Evolutionary conservation across 768 basidiomycete species (phyloP), one percentile per base, ranked within the genome.

Genomic region (Lanmaoa pseudosensibilis): DNA sequence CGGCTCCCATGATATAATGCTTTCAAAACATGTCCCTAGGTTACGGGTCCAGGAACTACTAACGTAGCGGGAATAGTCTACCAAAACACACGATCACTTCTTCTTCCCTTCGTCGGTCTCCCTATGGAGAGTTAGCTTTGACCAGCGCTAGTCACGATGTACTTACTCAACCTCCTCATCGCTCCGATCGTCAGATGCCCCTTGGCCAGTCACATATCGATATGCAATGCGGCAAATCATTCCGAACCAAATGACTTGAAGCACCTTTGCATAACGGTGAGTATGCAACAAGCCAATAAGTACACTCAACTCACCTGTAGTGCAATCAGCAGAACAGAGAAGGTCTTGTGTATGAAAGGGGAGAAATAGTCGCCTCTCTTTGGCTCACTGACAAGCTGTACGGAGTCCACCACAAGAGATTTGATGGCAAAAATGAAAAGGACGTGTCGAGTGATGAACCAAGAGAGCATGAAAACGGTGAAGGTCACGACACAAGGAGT

Each of bases 381-480:
- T 1, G 84, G 83, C 3, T 78, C 72, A 3, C 57, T 11, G 25
- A 91, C 70, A 21, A 83, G 65, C 0, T 59, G 65, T 3, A 81
- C 79, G 2, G 74, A 64, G 53, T 92, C 85, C 57, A 76, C 67
- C 54, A 79, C 78, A 15, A 79, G 72, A 11, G 87, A 87, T 56
- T 78, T 75, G 60, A 97, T 87, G 58, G 88, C 84, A 52, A 85
- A 69, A 44, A 83, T 66, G 76, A 94, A 95, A 15, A 95, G 78
- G 60, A 92, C 72, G 66, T 98, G 93, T 44, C 97, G 85, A 2
- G 95, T 94, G 27, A 92, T 68, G 58, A 97, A 77, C 97, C 97
- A 99, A 11, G 90, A 90, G 21, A 94, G 50, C 66, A 98, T 80
- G 78, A 96, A 99, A 59, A 81, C 65, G 32, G 77, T 89, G 67